Evolutionary conservation across 805 yeast species (phyloP), one percentile per base, ranked within the genome.

Genomic region (Kodamaea kakaduensis): DNA sequence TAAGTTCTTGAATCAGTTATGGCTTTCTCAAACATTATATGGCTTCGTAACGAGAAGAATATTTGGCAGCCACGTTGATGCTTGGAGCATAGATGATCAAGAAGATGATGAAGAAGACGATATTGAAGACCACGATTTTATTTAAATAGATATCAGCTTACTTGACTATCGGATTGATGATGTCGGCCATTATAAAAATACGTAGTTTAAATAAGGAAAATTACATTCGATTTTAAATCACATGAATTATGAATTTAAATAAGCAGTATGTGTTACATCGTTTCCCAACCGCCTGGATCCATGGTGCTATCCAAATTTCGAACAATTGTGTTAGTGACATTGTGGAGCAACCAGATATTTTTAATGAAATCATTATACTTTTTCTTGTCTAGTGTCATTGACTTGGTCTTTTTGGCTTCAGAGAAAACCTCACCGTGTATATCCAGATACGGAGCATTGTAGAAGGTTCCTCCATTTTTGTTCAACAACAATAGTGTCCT

Each of bases 231-330:
- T n/a, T n/a, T n/a, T n/a, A n/a, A n/a, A n/a, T n/a, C n/a, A n/a
- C n/a, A n/a, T n/a, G n/a, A n/a, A n/a, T n/a, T n/a, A n/a, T n/a
- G n/a, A n/a, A n/a, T n/a, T n/a, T n/a, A n/a, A n/a, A n/a, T n/a
- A n/a, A n/a, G n/a, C n/a, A n/a, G n/a, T n/a, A n/a, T n/a, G n/a
- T n/a, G n/a, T 10, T 62, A 86, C 42, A 84, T 62, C 1, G 93
- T 84, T 47, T 84, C 93, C 98, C 98, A 90, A 0, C 98, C 98
- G 6, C 98, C 98, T 24, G 82, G 76, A 56, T 90, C 97, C 21
- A 81, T 59, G 6, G 73, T 75, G 25, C 81, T 77, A 48, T 90
- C 97, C 10, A 90, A 69, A 45, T 79, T 78, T 43, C 97, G 69
- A 1, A 87, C 88, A 21, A 89, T 79, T 29, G 71, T 68, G 47